Evolutionary conservation across 305 asterid genomes (phyloP).

Genomic region (Striga hermonthica): DNA sequence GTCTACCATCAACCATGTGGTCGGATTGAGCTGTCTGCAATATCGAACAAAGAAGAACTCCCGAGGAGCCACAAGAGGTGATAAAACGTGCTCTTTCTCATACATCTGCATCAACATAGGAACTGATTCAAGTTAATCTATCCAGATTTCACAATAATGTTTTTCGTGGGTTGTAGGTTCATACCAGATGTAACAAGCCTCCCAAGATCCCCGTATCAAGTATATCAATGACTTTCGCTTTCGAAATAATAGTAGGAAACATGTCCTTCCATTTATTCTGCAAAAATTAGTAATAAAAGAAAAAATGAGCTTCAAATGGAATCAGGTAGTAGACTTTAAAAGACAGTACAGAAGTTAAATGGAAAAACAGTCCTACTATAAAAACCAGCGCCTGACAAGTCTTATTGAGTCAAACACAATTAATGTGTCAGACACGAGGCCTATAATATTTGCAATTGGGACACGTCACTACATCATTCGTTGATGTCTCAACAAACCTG

Average conservation of each 20-base stretch:
- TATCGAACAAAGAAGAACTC: conserved; percentile 62
- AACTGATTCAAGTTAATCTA: not conserved
- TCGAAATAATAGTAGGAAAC: conserved; percentile 54
- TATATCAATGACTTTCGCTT: conserved; percentile 48
- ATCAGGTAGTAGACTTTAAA: conserved; percentile 2
- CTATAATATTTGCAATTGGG: not conserved
- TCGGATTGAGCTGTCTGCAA: conserved; percentile 45
- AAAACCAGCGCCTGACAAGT: too few species aligned
- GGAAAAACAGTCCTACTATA: too few species aligned
- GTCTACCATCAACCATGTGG: conserved; percentile 59
- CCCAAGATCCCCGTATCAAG: conserved; percentile 44
- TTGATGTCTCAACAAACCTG: too few species aligned
- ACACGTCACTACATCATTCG: not conserved
- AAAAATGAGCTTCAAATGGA: not conserved
- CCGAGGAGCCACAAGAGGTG: conserved; percentile 75
- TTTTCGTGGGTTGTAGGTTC: conserved; percentile 6
- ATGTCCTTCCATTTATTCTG: conserved; percentile 63
- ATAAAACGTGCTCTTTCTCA: conserved; percentile 54
- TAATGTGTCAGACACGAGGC: too few species aligned
- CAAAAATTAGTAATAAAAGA: conserved; percentile 19
- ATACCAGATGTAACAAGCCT: conserved; percentile 58
- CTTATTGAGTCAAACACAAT: too few species aligned
- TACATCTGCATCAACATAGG: conserved; percentile 48
- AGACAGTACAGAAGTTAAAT: too few species aligned
- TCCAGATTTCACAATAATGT: not conserved